Evolutionary conservation across 2,329 filamentous ascomycete species (phyloP).

Genomic region (Pseudogymnoascus sp.): DNA sequence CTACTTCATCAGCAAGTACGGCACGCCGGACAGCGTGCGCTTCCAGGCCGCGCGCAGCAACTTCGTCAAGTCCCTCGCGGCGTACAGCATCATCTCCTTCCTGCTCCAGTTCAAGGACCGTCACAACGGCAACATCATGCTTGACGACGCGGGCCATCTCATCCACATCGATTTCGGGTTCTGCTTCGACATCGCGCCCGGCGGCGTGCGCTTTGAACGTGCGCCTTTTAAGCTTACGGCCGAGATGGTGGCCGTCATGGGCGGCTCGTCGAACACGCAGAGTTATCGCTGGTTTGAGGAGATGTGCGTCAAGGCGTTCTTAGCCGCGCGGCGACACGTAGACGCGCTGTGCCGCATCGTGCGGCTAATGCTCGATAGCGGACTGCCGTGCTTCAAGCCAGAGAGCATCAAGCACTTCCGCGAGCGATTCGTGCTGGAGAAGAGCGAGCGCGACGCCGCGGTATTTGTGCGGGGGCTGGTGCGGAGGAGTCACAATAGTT

Average conservation of each 20-base stretch:
- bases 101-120: slow-evolving; percentile 97
- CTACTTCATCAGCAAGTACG: slow-evolving; percentile 96
- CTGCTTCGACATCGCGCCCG: slow-evolving; percentile 97
- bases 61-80: slow-evolving; percentile 99
- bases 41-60: slow-evolving; percentile 95
- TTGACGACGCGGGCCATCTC: slow-evolving; percentile 94
- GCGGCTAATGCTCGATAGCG: slow-evolving; percentile 89
- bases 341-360: slow-evolving; percentile 88
- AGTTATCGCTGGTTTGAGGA: slow-evolving; percentile 95
- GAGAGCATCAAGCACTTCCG: slow-evolving; percentile 89
- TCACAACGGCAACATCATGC: slow-evolving; percentile 99
- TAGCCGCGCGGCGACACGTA: slow-evolving; percentile 76
- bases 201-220: slow-evolving; percentile 93
- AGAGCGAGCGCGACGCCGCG: slow-evolving; percentile 83
- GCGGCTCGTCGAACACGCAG: slow-evolving; percentile 73
- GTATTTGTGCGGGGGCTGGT: slow-evolving; percentile 88
- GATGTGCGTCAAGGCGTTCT: slow-evolving; percentile 88
- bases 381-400: slow-evolving; percentile 94
- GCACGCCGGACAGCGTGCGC: slow-evolving; percentile 85
- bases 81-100: slow-evolving; percentile 95
- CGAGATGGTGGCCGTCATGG: slow-evolving; percentile 99
- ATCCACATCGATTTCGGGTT: slow-evolving; percentile 99
- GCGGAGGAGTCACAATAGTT: slow-evolving; percentile 81
- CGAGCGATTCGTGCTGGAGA: slow-evolving; percentile 87
- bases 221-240: slow-evolving; percentile 96